These are phyloP conservation scores for Euphorbia lathyris DNA, from an alignment of 345 rosid genomes.

Conservation along the genomic window DNA sequence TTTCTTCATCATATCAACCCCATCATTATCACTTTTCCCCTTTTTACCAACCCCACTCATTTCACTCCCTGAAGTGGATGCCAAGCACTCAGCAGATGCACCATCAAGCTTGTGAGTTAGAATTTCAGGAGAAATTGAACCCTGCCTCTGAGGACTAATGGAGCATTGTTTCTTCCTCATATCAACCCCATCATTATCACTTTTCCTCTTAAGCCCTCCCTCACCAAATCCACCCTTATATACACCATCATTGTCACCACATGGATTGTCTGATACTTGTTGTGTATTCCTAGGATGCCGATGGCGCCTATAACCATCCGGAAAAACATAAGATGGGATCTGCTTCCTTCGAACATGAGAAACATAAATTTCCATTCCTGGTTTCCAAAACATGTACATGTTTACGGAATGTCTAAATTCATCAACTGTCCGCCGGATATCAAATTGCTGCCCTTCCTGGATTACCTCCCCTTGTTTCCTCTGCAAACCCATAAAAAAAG, in stretches of 20 bases:
- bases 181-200: conserved; percentile 24
- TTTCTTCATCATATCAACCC: conserved; percentile 31
- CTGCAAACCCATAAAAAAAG: conserved; percentile 67
- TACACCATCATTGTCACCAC: conserved; percentile 29
- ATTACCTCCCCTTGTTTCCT: conserved; percentile 56
- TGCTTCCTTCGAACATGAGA: conserved; percentile 63
- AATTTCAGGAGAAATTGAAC: conserved; percentile 35
- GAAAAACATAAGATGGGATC: conserved; percentile 55
- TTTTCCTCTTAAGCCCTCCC: conserved; percentile 45
- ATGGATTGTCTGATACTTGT: conserved; percentile 28
- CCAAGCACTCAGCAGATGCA: conserved; percentile 1
- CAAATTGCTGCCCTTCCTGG: conserved; percentile 70
- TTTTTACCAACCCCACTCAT: conserved; percentile 18
- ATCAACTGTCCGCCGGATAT: conserved; percentile 60
- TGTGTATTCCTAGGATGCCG: conserved; percentile 28
- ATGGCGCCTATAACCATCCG: conserved; percentile 40
- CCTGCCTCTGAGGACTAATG: conserved; percentile 28
- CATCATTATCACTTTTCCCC: conserved; percentile 37
- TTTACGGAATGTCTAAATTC: conserved; percentile 45
- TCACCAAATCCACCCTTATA: conserved; percentile 28
- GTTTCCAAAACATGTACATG: conserved; percentile 64
- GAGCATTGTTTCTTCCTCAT: conserved; percentile 31
- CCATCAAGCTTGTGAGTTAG: conserved; percentile 17
- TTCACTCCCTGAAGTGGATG: conserved; percentile 6
- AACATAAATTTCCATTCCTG: conserved; percentile 64